Conservation (phyloP, 176 grass and related monocot genomes). For the Ensete ventricosum region DNA sequence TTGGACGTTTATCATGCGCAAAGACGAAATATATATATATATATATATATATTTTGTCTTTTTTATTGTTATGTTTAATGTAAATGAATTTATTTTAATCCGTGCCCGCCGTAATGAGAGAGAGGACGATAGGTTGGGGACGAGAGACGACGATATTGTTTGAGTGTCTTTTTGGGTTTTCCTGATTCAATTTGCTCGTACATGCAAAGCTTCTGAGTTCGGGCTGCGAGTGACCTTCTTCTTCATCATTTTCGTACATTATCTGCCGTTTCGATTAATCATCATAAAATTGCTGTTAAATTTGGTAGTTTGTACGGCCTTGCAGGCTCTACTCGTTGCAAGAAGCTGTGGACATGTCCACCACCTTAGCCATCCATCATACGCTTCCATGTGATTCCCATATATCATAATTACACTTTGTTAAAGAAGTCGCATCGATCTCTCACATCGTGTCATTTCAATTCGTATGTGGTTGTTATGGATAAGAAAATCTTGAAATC, state of each 20-base stretch:
- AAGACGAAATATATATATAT: too few relatives aligned
- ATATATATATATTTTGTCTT: too few relatives aligned
- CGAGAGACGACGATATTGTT: not conserved
- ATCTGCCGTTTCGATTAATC: not conserved
- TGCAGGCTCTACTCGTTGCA: conserved; percentile 47
- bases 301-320: not conserved
- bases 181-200: not conserved
- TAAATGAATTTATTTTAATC: not conserved
- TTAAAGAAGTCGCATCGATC: not conserved
- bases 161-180: not conserved
- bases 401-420: conserved; percentile 11
- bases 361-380: conserved; percentile 54
- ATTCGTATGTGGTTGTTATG: not conserved
- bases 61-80: not conserved
- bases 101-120: too few relatives aligned
- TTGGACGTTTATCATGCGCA: not conserved
- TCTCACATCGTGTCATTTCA: not conserved
- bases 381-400: conserved; percentile 54
- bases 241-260: not conserved
- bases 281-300: not conserved
- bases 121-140: not conserved
- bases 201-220: not conserved
- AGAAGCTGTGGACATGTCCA: conserved; percentile 52
- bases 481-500: not conserved
- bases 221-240: not conserved